Evolutionary conservation across 2,329 filamentous ascomycete genomes (phyloP).

Genomic region (Parascedosporium putredinis): DNA sequence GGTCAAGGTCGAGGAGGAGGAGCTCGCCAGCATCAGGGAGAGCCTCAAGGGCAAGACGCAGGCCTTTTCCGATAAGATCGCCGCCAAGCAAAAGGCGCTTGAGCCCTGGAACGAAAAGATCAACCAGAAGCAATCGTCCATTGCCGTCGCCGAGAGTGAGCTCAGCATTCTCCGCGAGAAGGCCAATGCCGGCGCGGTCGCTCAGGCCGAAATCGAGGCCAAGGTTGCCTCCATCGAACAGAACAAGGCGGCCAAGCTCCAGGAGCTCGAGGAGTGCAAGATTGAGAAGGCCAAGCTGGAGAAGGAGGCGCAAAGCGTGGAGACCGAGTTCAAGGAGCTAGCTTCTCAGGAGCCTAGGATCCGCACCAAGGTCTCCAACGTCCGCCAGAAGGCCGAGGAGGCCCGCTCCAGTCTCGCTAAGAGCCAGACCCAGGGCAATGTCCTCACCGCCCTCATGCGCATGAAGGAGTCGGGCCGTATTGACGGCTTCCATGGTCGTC

Average conservation of each 20-base stretch:
- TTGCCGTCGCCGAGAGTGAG: conserved; percentile 91
- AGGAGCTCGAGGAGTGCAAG: conserved; percentile 67
- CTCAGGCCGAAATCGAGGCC: conserved; percentile 69
- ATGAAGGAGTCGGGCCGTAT: conserved; percentile 94
- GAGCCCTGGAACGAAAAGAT: conserved; percentile 97
- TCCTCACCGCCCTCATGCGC: conserved; percentile 83
- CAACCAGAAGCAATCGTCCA: conserved; percentile 87
- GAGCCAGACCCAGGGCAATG: conserved; percentile 86
- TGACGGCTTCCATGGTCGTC: conserved; percentile 89
- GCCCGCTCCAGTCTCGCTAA: conserved; percentile 81
- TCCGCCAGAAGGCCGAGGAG: conserved; percentile 91
- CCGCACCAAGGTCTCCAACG: conserved; percentile 74
- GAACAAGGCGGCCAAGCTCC: conserved; percentile 57
- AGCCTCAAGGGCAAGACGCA: conserved; percentile 92
- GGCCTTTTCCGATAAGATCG: conserved; percentile 84
- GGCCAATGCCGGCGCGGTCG: conserved; percentile 74
- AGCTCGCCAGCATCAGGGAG: conserved; percentile 75
- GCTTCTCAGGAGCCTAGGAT: conserved; percentile 70
- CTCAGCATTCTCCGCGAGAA: conserved; percentile 84
- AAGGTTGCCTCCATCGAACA: conserved; percentile 69
- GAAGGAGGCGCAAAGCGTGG: conserved; percentile 62
- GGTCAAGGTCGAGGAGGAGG: conserved; percentile 68
- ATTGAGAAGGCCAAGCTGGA: conserved; percentile 61
- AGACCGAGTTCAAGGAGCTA: conserved; percentile 63
- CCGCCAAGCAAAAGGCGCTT: conserved; percentile 81